Conservation (phyloP, 257 asterid species). For the Cynanchum wilfordii region DNA sequence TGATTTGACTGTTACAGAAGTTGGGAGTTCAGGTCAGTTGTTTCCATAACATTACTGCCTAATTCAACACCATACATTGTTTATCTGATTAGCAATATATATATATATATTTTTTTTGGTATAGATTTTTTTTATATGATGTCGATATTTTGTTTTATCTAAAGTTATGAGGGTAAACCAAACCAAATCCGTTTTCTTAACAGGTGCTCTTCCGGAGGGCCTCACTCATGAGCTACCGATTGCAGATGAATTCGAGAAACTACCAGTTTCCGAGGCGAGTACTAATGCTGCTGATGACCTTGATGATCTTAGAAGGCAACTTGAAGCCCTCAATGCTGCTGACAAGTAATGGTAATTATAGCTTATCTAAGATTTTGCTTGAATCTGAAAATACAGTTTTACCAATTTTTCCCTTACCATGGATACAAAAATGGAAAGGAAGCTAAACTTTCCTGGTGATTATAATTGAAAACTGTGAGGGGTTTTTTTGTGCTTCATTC, state of each 20-base stretch:
- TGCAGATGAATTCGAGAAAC: conserved; percentile 62
- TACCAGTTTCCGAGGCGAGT: conserved; percentile 33
- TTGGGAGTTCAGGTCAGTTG: conserved; percentile 49
- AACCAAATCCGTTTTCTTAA: conserved; percentile 9
- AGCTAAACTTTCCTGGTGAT: too few relatives aligned
- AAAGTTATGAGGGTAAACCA: not conserved
- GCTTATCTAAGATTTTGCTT: not conserved
- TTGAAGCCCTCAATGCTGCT: conserved; percentile 78
- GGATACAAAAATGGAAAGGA: not conserved
- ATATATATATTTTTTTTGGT: not conserved
- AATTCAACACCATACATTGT: not conserved
- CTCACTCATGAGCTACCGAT: conserved; percentile 79
- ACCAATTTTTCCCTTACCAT: not conserved
- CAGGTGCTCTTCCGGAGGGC: conserved; percentile 78
- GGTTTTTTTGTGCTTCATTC: too few relatives aligned
- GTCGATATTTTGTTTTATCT: not conserved
- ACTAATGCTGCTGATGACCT: conserved; percentile 49
- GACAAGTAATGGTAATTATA: conserved; percentile 2
- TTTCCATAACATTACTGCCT: conserved; percentile 2
- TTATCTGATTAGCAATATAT: not conserved
- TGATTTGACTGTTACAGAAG: conserved; percentile 36
- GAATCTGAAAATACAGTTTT: too few relatives aligned
- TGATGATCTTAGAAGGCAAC: conserved; percentile 76
- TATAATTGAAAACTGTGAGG: too few relatives aligned
- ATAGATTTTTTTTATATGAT: not conserved